These are phyloP conservation scores for Peribolospora baueri DNA, from an alignment of 768 basidiomycete genomes.

Conservation along the genomic window DNA sequence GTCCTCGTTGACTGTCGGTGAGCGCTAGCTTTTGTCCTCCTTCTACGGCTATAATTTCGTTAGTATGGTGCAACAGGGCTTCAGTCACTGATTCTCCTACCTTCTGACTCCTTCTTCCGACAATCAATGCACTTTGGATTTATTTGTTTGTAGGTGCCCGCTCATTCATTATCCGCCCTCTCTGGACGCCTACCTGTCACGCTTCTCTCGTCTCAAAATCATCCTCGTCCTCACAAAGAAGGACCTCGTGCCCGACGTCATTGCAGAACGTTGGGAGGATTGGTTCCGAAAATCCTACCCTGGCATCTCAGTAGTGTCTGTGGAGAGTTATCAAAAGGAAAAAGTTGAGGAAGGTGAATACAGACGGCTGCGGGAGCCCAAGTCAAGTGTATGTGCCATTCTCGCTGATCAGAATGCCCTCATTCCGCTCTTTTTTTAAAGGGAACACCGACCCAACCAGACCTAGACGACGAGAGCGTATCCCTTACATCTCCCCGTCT, in stretches of 20 bases:
- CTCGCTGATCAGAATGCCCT: too few species aligned
- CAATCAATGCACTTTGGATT: background rate
- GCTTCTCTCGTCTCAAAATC: constrained; percentile 23
- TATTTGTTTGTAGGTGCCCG: constrained; percentile 39
- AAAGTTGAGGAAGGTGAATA: constrained; percentile 20
- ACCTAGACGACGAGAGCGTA: constrained; percentile 13
- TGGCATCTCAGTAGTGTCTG: constrained; percentile 37
- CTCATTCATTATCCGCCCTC: constrained; percentile 65
- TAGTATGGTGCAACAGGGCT: background rate
- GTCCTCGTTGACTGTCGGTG: constrained; percentile 46
- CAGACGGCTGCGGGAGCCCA: constrained; percentile 22
- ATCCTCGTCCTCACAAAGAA: constrained; percentile 69
- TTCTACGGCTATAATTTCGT: too few species aligned
- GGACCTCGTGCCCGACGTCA: constrained; percentile 49
- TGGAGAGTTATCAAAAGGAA: constrained; percentile 40
- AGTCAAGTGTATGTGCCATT: constrained; percentile 18
- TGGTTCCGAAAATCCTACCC: constrained; percentile 34
- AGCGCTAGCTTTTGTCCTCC: too few species aligned
- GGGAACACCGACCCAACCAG: constrained; percentile 11
- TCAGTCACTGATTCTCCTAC: background rate
- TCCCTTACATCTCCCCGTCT: constrained; percentile 40
- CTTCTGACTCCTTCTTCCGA: background rate
- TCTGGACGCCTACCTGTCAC: constrained; percentile 36
- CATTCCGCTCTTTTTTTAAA: too few species aligned
- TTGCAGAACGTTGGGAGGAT: constrained; percentile 39